phyloP scores from a whole-genome alignment of 2,329 filamentous ascomycete species.

The Aspergillus brunneoviolaceus region DNA sequence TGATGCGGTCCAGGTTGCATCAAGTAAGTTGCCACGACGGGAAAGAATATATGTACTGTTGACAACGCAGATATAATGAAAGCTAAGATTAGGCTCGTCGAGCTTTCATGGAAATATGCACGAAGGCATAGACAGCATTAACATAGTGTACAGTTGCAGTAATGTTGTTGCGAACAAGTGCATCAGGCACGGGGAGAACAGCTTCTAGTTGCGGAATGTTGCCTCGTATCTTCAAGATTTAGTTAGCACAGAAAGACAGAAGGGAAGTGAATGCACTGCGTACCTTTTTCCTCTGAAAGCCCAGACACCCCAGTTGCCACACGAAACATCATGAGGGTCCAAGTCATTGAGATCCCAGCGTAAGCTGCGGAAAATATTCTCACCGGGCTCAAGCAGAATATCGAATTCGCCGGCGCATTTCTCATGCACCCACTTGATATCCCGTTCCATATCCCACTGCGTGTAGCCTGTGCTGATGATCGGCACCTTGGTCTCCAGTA shows the following conservation, averaged over 20 bases:
- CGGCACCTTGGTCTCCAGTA: slow-evolving; percentile 93
- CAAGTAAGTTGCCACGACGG: background rate
- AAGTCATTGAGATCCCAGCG: slow-evolving; percentile 96
- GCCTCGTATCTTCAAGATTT: slow-evolving; percentile 36
- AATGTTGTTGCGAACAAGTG: background rate
- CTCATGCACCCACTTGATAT: slow-evolving; percentile 85
- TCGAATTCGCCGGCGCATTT: slow-evolving; percentile 89
- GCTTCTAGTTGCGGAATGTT: slow-evolving; percentile 31
- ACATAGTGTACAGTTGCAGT: background rate
- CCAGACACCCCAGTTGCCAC: slow-evolving; percentile 97
- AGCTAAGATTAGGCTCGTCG: background rate
- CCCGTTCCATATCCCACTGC: slow-evolving; percentile 88
- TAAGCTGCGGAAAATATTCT: slow-evolving; percentile 90
- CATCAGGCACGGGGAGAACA: background rate
- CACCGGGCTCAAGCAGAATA: slow-evolving; percentile 83
- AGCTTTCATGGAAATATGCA: background rate
- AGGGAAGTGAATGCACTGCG: slow-evolving; percentile 28
- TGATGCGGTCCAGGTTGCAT: background rate
- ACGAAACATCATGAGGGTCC: slow-evolving; percentile 89
- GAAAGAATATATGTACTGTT: background rate
- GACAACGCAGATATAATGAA: no score
- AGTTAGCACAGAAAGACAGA: background rate
- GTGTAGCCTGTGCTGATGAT: slow-evolving; percentile 96
- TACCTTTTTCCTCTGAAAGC: slow-evolving; percentile 96
- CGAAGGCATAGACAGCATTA: background rate